These are phyloP conservation scores for Clarireedia monteithiana DNA, from an alignment of 2,329 filamentous ascomycete genomes.

Conservation along the genomic window DNA sequence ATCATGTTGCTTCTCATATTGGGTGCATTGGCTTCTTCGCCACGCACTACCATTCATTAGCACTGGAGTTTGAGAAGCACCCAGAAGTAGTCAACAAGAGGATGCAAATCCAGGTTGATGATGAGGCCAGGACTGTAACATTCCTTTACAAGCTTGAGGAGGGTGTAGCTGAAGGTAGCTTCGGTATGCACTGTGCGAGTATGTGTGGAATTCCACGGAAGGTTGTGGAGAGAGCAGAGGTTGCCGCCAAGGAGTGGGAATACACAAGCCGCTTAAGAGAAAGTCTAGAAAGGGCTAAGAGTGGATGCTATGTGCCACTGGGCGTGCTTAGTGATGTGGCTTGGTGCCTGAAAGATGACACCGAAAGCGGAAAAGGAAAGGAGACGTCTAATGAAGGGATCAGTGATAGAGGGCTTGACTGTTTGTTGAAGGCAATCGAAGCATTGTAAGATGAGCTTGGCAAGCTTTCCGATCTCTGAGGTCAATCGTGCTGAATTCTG, in stretches of 20 bases:
- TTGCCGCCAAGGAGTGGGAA: slow-evolving; percentile 87
- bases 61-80: slow-evolving; percentile 81
- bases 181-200: slow-evolving; percentile 97
- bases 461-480: too few relatives aligned
- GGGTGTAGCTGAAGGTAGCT: slow-evolving; percentile 91
- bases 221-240: slow-evolving; percentile 80
- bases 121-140: slow-evolving; percentile 75
- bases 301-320: slow-evolving; percentile 73
- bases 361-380: slow-evolving; percentile 14
- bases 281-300: slow-evolving; percentile 47
- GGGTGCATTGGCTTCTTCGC: slow-evolving; percentile 95
- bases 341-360: slow-evolving; percentile 58
- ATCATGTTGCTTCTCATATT: slow-evolving; percentile 88
- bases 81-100: slow-evolving; percentile 79
- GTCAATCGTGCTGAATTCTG: too few relatives aligned
- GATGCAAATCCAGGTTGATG: slow-evolving; percentile 94
- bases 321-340: slow-evolving; percentile 84
- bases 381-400: slow-evolving; percentile 33
- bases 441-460: slow-evolving; percentile 36
- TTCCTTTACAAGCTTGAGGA: slow-evolving; percentile 93
- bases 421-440: slow-evolving; percentile 53
- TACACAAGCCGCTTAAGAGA: slow-evolving; percentile 88
- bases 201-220: slow-evolving; percentile 90
- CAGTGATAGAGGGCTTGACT: slow-evolving; percentile 45
- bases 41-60: slow-evolving; percentile 92